Evolutionary conservation across 2,329 filamentous ascomycete genomes (phyloP).

Genomic region (Didymella segeticola): DNA sequence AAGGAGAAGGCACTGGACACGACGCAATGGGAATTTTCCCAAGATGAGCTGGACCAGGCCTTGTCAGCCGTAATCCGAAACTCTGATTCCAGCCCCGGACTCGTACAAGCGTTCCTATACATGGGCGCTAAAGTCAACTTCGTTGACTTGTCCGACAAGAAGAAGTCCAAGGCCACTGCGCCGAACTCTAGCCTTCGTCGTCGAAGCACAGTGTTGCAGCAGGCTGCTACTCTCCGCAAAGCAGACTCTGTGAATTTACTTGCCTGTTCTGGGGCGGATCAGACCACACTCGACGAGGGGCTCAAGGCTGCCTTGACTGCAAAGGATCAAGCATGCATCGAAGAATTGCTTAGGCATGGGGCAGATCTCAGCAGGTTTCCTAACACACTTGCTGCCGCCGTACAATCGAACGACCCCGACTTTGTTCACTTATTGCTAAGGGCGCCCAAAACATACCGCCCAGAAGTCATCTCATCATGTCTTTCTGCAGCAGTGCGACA

Average conservation of each 20-base stretch:
- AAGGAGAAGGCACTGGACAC: constrained; percentile 40
- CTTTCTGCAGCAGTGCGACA: constrained; percentile 42
- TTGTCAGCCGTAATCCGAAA: constrained; percentile 43
- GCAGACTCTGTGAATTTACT: constrained; percentile 42
- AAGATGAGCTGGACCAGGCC: constrained; percentile 46
- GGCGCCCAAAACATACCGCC: constrained; percentile 40
- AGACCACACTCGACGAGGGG: constrained; percentile 43
- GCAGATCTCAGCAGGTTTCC: constrained; percentile 43
- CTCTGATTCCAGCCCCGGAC: constrained; percentile 36
- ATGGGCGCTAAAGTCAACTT: constrained; percentile 47
- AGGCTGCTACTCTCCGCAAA: constrained; percentile 40
- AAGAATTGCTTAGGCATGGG: constrained; percentile 44
- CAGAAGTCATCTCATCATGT: constrained; percentile 43
- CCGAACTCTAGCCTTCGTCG: constrained; percentile 32
- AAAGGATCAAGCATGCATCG: constrained; percentile 42
- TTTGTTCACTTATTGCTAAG: constrained; percentile 39
- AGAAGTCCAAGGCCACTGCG: constrained; percentile 30
- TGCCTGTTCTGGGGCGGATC: constrained; percentile 44
- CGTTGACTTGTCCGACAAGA: constrained; percentile 27
- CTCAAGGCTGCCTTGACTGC: constrained; percentile 41
- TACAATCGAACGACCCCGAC: constrained; percentile 40
- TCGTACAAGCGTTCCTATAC: constrained; percentile 44
- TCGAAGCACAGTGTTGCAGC: constrained; percentile 46
- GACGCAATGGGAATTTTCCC: constrained; percentile 38
- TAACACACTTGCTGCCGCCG: constrained; percentile 39